Conservation (phyloP, 805 yeast genomes). For the Blastobotrys mokoenaii region DNA sequence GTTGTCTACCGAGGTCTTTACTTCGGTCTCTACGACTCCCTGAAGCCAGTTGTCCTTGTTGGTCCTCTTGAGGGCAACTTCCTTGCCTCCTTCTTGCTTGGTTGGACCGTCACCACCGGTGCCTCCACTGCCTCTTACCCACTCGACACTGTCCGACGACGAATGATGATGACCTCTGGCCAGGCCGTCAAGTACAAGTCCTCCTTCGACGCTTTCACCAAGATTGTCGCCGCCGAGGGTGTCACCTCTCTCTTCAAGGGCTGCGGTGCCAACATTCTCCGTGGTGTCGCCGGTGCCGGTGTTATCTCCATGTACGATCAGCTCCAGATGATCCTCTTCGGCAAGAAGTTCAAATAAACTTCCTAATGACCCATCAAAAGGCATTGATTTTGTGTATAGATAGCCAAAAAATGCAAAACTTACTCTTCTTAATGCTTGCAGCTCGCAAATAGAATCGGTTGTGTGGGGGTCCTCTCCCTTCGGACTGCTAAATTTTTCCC, state of each 20-base stretch:
- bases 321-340: slow-evolving; percentile 88
- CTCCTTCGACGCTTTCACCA: slow-evolving; percentile 85
- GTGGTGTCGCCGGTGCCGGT: slow-evolving; percentile 99
- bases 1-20: slow-evolving; percentile 98
- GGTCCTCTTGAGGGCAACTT: slow-evolving; percentile 93
- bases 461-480: not conserved
- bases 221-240: slow-evolving; percentile 97
- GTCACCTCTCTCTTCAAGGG: slow-evolving; percentile 90
- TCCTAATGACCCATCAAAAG: not conserved
- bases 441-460: not conserved
- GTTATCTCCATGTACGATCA: slow-evolving; percentile 97
- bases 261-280: slow-evolving; percentile 98
- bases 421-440: too few relatives aligned
- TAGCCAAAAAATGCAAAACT: too few relatives aligned
- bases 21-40: slow-evolving; percentile 96
- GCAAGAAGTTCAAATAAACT: slow-evolving; percentile 65
- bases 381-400: not conserved
- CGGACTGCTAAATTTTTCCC: too few relatives aligned
- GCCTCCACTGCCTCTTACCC: slow-evolving; percentile 99
- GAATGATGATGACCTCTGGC: slow-evolving; percentile 99
- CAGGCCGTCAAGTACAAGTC: slow-evolving; percentile 95
- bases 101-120: slow-evolving; percentile 98
- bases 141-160: slow-evolving; percentile 98
- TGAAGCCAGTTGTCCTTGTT: slow-evolving; percentile 88
- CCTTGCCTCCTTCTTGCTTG: slow-evolving; percentile 91